These are phyloP conservation scores for Sequoiadendron giganteum DNA, from an alignment of 75 land plant species.

Conservation along the genomic window DNA sequence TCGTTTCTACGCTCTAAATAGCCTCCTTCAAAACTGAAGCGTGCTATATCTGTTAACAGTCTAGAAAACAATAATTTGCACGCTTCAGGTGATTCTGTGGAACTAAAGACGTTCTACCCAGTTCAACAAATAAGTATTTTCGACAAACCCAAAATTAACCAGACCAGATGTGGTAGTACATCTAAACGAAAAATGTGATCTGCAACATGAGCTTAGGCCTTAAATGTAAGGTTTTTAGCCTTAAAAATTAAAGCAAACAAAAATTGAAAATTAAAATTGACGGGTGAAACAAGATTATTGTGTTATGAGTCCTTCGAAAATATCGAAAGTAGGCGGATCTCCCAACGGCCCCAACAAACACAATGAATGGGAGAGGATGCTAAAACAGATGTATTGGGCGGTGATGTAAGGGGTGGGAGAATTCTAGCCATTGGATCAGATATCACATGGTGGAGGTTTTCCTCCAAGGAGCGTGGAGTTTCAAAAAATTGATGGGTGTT, in stretches of 20 bases:
- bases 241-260: not conserved
- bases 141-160: not conserved
- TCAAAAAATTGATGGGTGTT: too few species aligned
- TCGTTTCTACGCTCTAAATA: too few species aligned
- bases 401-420: not conserved
- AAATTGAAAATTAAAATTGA: not conserved
- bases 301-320: not conserved
- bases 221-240: not conserved
- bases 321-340: conserved; percentile 6
- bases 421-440: not conserved
- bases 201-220: not conserved
- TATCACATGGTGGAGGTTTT: not conserved
- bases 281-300: not conserved
- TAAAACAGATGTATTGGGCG: not conserved
- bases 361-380: not conserved
- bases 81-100: too few species aligned
- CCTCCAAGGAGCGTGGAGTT: not conserved
- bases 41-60: too few species aligned
- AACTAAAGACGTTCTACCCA: not conserved
- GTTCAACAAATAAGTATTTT: not conserved
- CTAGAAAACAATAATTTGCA: too few species aligned
- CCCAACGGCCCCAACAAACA: not conserved
- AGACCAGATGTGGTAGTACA: not conserved
- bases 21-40: too few species aligned
- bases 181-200: not conserved